Conservation (phyloP, 2,329 filamentous ascomycete species). For the Byssochlamys sp. region DNA sequence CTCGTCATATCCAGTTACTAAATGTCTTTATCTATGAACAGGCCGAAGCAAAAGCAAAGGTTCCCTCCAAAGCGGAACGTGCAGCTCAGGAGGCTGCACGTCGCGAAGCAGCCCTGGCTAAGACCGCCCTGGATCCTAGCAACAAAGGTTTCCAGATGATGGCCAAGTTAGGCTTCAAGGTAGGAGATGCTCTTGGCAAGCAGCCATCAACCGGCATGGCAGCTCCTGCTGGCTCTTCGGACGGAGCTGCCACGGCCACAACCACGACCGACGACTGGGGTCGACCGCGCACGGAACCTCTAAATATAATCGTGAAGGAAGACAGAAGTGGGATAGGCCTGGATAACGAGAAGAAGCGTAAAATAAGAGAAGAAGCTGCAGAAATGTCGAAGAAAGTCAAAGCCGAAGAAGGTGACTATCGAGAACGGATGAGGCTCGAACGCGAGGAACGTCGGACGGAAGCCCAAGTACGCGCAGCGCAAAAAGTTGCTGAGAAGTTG, state of each 20-base stretch:
- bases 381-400: slow-evolving; percentile 50
- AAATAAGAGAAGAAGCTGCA: slow-evolving; percentile 54
- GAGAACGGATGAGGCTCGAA: slow-evolving; percentile 61
- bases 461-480: slow-evolving; percentile 62
- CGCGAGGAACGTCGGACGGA: slow-evolving; percentile 60
- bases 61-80: slow-evolving; percentile 70
- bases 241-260: neutral
- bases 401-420: slow-evolving; percentile 60
- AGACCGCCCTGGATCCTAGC: slow-evolving; percentile 59
- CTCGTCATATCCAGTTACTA: slow-evolving; percentile 39
- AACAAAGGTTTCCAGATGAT: slow-evolving; percentile 95
- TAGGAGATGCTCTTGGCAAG: slow-evolving; percentile 64
- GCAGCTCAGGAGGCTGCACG: slow-evolving; percentile 62
- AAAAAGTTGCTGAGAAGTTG: slow-evolving; percentile 72
- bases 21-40: slow-evolving; percentile 23
- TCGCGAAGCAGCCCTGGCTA: slow-evolving; percentile 66
- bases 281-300: slow-evolving; percentile 55
- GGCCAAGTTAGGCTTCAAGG: slow-evolving; percentile 84
- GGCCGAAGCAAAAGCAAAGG: slow-evolving; percentile 56
- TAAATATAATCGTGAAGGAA: slow-evolving; percentile 67
- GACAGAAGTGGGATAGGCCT: slow-evolving; percentile 74
- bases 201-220: slow-evolving; percentile 31
- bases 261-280: slow-evolving; percentile 4
- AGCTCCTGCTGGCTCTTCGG: slow-evolving; percentile 5
- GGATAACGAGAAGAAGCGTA: slow-evolving; percentile 73